Conservation (phyloP, 768 basidiomycete genomes). For the Boletus coccyginus region DNA sequence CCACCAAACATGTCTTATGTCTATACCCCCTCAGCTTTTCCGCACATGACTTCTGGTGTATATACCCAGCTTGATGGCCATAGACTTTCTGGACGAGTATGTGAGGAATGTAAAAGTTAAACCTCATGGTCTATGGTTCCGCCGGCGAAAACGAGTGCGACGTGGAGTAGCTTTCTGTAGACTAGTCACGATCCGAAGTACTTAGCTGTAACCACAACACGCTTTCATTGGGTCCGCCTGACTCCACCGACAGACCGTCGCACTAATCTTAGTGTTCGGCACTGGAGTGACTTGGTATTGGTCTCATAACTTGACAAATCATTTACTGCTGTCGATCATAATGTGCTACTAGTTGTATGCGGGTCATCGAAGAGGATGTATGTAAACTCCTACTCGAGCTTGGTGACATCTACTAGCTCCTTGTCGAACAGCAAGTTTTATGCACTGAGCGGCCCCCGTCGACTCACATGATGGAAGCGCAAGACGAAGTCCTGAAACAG, state of each 20-base stretch:
- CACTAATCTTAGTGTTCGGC: too few species aligned
- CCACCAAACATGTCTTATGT: slow-evolving; percentile 16
- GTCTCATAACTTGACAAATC: neutral
- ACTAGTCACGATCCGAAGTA: too few species aligned
- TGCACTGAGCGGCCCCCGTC: neutral
- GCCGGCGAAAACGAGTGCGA: neutral
- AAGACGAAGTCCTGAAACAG: slow-evolving; percentile 5
- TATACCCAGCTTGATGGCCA: slow-evolving; percentile 20
- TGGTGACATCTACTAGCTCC: neutral
- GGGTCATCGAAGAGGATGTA: neutral
- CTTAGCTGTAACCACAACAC: too few species aligned
- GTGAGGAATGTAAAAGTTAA: neutral
- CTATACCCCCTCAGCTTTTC: slow-evolving; percentile 26
- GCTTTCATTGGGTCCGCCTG: too few species aligned
- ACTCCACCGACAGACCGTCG: too few species aligned
- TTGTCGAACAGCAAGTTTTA: neutral
- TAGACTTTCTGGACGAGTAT: slow-evolving; percentile 1
- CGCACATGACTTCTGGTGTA: slow-evolving; percentile 6
- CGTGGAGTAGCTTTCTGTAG: too few species aligned
- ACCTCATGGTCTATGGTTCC: neutral
- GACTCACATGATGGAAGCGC: slow-evolving; percentile 18
- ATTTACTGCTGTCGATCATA: neutral
- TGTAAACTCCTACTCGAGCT: neutral
- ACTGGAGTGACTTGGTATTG: too few species aligned
- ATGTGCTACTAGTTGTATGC: neutral